Conservation (phyloP, 805 yeast genomes). For the Metschnikowia gruessii region DNA sequence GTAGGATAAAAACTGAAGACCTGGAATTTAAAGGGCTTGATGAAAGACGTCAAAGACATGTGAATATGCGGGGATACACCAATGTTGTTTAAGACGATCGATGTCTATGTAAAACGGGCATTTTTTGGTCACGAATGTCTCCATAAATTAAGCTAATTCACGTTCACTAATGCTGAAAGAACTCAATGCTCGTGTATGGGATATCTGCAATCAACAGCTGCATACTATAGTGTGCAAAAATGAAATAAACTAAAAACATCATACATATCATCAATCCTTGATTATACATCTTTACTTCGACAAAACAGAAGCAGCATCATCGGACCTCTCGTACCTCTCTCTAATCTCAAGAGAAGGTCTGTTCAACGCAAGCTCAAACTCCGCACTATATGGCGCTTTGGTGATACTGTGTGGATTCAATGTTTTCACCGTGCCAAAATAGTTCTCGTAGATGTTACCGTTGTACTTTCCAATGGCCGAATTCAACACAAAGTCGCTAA, state of each 20-base stretch:
- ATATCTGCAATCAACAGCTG: no score
- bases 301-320: conserved; percentile 15
- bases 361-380: conserved; percentile 19
- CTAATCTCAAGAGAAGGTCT: conserved; percentile 17
- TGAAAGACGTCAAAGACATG: no score
- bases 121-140: no score
- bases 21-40: no score
- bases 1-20: no score
- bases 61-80: no score
- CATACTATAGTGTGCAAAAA: no score
- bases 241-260: not conserved
- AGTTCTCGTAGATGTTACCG: conserved; percentile 23
- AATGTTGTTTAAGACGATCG: no score
- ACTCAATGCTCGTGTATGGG: no score
- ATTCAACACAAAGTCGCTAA: conserved; percentile 19
- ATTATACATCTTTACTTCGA: conserved; percentile 10
- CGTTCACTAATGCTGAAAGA: no score
- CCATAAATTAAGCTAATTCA: no score
- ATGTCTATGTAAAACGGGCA: no score
- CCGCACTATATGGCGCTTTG: conserved; percentile 23
- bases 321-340: conserved; percentile 16
- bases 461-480: conserved; percentile 20
- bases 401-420: conserved; percentile 19
- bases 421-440: conserved; percentile 19
- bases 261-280: not conserved